A percentile compares a stretch with the other conserved stretches of the same genome.
phyloP scores from a whole-genome alignment of 2,329 filamentous ascomycete genomes.

The Colletotrichum cuscutae region DNA sequence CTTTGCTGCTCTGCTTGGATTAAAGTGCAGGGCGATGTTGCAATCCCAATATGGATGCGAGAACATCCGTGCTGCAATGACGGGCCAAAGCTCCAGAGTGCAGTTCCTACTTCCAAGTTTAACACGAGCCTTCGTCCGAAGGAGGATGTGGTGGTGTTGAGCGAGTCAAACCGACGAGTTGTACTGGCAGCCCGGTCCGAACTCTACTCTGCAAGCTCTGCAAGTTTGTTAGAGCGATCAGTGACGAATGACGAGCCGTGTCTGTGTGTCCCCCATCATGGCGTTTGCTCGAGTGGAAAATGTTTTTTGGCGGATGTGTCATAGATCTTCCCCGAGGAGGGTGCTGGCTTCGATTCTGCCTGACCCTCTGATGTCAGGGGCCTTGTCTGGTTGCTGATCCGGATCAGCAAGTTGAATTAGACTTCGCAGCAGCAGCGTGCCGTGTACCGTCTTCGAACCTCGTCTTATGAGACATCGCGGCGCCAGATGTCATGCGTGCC shows the following conservation, averaged over 20 bases:
- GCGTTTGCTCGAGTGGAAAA: neutral
- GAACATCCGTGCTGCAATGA: conserved; percentile 23
- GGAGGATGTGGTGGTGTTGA: neutral
- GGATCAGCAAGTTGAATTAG: conserved; percentile 7
- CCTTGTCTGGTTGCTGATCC: neutral
- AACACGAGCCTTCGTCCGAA: conserved; percentile 5
- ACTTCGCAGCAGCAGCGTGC: conserved; percentile 5
- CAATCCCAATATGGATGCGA: conserved; percentile 3
- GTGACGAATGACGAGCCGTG: neutral
- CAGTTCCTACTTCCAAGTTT: neutral
- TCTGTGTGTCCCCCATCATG: neutral
- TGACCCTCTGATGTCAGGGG: neutral
- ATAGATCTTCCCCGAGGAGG: neutral
- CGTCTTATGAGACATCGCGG: neutral
- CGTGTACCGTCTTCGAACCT: conserved; percentile 5
- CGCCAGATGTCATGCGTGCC: neutral
- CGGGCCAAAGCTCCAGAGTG: neutral
- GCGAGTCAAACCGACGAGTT: neutral
- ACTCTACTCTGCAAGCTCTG: conserved; percentile 5
- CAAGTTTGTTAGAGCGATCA: neutral
- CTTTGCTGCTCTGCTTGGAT: neutral
- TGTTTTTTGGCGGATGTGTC: neutral
- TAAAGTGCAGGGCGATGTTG: conserved; percentile 4
- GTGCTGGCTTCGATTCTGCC: neutral
- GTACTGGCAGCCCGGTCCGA: neutral